Evolutionary conservation across 306 rosid genomes (phyloP), one percentile per base, ranked within the genome.

Genomic region (Ziziphus jujuba): DNA sequence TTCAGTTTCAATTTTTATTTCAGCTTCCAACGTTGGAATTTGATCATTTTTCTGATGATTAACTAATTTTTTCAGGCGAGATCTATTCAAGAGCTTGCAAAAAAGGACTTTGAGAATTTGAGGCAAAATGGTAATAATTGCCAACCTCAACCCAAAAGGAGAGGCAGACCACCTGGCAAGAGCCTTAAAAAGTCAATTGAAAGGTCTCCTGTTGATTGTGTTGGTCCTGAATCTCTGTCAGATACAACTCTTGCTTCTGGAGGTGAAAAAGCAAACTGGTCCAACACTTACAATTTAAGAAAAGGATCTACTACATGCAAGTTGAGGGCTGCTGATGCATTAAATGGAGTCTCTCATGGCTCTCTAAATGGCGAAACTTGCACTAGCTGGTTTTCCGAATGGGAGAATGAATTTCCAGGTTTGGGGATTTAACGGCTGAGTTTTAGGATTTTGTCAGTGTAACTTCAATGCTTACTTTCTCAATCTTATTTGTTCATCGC

Each of bases 341-440:
- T 66, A 56, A 78, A 66, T 44, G 85, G 81, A 76, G 45, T 68
- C 15, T 73, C 83, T 62, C 78, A 71, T 50, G 59, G 61, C 59
- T 77, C 77, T 65, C 74, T 79, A 51, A 72, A 69, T 80, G 77
- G 81, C 58, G 90, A 87, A 63, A 86, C 89, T 59, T 63, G 72
- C 80, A 73, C 79, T 19, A 82, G 73, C 76, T 84, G 88, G 90
- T 20, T 56, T 63, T 74, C 90, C 40, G 96, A 85, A 48, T 90
- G 93, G 97, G 92, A 90, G 80, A 93, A 72, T 68, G 97, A 93
- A 83, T 93, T 93, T 82, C 97, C 97, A 45, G 84, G 98, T 90
- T 58, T 17, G 51, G 21, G 43, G 40, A 76, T 16, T 65, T 50
- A 49, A 33, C 13, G 35, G 19, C 34, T 38, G 11, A 58, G 36